These are phyloP conservation scores for Trypanosomatidae sp. DNA, from an alignment of 208 protist species.

Conservation along the genomic window DNA sequence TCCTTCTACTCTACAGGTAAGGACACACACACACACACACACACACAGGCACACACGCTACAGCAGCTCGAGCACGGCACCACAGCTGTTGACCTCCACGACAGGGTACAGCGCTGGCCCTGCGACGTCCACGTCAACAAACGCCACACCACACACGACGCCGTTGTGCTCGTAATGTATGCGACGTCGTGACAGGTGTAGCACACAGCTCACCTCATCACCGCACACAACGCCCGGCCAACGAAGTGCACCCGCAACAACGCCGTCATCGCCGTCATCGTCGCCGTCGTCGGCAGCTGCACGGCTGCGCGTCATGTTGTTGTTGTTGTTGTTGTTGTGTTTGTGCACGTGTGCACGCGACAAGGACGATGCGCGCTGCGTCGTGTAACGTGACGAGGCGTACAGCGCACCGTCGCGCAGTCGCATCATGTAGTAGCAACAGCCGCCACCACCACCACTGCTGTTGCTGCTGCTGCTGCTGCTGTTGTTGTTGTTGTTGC, in stretches of 20 bases:
- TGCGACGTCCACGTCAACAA: conserved; percentile 10
- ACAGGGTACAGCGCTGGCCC: conserved; percentile 33
- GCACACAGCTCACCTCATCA: conserved; percentile 25
- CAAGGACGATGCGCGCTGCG: too few species aligned
- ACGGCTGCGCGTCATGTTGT: conserved; percentile 17
- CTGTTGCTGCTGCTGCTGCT: too few species aligned
- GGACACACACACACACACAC: background rate
- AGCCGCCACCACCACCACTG: too few species aligned
- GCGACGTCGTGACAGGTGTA: conserved; percentile 7
- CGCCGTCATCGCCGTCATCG: background rate
- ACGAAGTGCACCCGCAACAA: conserved; percentile 2
- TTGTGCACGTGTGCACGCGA: too few species aligned
- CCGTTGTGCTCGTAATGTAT: conserved; percentile 25
- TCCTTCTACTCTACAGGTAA: too few species aligned
- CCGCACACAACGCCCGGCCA: conserved; percentile 8
- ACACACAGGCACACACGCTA: background rate
- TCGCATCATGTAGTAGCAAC: too few species aligned
- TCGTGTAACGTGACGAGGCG: too few species aligned
- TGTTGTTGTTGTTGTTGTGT: too few species aligned
- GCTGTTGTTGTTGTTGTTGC: too few species aligned
- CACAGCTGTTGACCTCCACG: conserved; percentile 29
- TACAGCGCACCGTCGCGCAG: too few species aligned
- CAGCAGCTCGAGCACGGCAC: conserved; percentile 25
- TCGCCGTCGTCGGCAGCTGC: conserved; percentile 1
- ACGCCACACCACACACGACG: conserved; percentile 29